phyloP scores from a whole-genome alignment of 768 basidiomycete species.

The Hericium coralloides region DNA sequence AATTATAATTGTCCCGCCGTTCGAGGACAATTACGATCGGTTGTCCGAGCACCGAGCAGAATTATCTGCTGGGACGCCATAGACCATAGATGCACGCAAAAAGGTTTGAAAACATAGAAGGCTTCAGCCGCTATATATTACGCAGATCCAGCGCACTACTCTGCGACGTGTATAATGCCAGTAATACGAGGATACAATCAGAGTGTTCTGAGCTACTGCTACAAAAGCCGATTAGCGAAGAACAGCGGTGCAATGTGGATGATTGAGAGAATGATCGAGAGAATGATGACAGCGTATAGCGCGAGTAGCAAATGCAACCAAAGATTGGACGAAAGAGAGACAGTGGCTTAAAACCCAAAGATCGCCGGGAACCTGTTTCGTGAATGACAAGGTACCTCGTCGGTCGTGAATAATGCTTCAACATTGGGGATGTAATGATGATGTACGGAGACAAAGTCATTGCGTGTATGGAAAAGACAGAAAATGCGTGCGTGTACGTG shows the following conservation, averaged over 20 bases:
- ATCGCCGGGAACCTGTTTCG: slow-evolving; percentile 37
- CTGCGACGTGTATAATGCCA: slow-evolving; percentile 4
- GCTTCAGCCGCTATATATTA: background rate
- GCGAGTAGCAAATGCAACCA: background rate
- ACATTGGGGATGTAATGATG: background rate
- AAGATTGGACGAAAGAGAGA: background rate
- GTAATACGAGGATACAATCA: slow-evolving; percentile 4
- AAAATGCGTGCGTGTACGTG: slow-evolving; percentile 8
- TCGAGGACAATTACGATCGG: too few species aligned
- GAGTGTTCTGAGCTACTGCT: slow-evolving; percentile 2
- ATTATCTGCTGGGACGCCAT: too few species aligned
- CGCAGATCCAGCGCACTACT: slow-evolving; percentile 4
- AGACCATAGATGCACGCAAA: too few species aligned
- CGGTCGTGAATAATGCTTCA: slow-evolving; percentile 7
- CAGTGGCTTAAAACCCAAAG: slow-evolving; percentile 1
- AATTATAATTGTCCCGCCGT: too few species aligned
- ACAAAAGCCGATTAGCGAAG: background rate
- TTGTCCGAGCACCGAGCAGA: too few species aligned
- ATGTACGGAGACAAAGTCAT: background rate
- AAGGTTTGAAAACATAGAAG: too few species aligned
- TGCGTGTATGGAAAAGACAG: slow-evolving; percentile 7
- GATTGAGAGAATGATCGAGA: background rate
- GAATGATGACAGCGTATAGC: background rate
- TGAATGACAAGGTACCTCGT: slow-evolving; percentile 39
- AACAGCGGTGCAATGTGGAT: background rate